Conservation (phyloP, 495 filamentous ascomycete species). For the Trichoderma virens region DNA sequence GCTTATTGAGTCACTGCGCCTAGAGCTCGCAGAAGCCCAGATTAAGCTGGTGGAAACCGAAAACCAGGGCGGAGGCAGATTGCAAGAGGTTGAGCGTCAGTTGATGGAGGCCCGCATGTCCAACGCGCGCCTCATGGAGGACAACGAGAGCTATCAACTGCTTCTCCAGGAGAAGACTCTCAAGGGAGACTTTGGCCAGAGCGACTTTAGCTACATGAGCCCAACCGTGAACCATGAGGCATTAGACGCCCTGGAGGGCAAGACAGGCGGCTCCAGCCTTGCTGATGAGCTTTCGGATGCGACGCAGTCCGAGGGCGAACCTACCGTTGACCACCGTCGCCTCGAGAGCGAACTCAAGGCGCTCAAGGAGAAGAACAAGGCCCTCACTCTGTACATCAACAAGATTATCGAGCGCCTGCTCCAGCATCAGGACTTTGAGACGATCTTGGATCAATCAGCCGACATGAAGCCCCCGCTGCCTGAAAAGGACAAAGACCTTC, state of each 20-base stretch:
- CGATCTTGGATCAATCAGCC: constrained; percentile 72
- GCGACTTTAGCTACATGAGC: constrained; percentile 66
- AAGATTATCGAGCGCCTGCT: constrained; percentile 93
- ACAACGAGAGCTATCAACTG: constrained; percentile 96
- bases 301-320: constrained; percentile 45
- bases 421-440: constrained; percentile 89
- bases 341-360: constrained; percentile 71
- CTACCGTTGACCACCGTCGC: constrained; percentile 49
- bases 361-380: constrained; percentile 93
- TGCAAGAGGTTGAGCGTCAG: constrained; percentile 80
- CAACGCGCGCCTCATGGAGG: constrained; percentile 93
- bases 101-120: constrained; percentile 87
- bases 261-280: constrained; percentile 53
- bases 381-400: constrained; percentile 93
- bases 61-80: constrained; percentile 75
- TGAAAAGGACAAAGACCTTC: constrained; percentile 76
- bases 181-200: constrained; percentile 84
- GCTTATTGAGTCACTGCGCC: constrained; percentile 80
- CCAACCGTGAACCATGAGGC: constrained; percentile 46
- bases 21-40: constrained; percentile 90
- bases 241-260: constrained; percentile 47
- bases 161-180: constrained; percentile 88
- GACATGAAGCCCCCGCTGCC: constrained; percentile 41
- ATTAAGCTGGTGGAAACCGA: constrained; percentile 94
- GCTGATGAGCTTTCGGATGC: constrained; percentile 80